Base-by-base conservation (phyloP, 495 filamentous ascomycete species). In the Staphylotrichum tortipilum region DNA sequence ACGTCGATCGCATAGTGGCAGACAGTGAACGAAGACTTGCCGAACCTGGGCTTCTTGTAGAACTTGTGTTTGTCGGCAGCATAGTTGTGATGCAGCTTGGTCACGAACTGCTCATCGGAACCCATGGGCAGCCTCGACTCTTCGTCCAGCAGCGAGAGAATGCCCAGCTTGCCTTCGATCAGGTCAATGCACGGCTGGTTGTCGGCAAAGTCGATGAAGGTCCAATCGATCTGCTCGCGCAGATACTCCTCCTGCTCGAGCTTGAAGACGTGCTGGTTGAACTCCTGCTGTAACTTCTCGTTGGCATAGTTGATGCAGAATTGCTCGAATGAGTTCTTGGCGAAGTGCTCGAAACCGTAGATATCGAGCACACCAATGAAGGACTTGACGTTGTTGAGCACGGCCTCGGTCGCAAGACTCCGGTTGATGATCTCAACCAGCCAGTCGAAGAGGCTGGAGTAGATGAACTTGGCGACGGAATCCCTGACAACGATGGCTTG, bases 301-400 rank as follows among this genome's bases (percentile, higher is more conserved):
- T 99, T 99, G 64, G 92, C 92, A 58, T 97, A 99, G 71, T 99
- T 99, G 78, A 99, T 99, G 66, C 92, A 99, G 68, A 99, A 99
- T 66, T 99, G 92, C 68, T 99, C 92, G 59, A 99, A 99, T 8
- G 94, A 97, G 74, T 99, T 99, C 73, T 95, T 96, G 43, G 94
- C 91, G 60, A 99, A 99, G 69, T 99, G 92, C 67, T 99, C 92
- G 65, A 99, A 99, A 36, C 92, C 92, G 73, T 99, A 99, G 57
- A 99, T 99, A 87, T 99, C 92, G 46, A 99, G 80, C 31, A 99
- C 92, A 59, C 92, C 92, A 57, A 99, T 99, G 70, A 99, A 99
- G n/a, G 87, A 89, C 54, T 72, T 78, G 65, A 94, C 88, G 30
- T 84, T 79, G 57, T 71, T 79, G 22, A 95, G 67, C 30, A 97